These are phyloP conservation scores for Acacia crassicarpa DNA, from an alignment of 306 rosid genomes.

Conservation along the genomic window DNA sequence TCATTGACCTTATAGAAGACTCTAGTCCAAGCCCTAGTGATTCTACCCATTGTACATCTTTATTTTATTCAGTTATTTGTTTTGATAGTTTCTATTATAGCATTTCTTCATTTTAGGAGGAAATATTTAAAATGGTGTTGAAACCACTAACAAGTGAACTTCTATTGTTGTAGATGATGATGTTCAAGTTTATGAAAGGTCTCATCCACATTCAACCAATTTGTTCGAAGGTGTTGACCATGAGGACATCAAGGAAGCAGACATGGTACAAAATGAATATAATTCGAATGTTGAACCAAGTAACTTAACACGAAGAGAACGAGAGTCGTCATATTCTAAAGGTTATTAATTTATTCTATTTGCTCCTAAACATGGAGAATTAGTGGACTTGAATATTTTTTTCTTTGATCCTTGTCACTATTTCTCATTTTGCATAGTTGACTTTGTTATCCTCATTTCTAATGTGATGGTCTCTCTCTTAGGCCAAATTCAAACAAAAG, in stretches of 20 bases:
- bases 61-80: not conserved
- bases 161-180: not conserved
- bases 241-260: not conserved
- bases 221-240: not conserved
- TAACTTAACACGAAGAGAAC: not conserved
- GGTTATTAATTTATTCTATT: too few relatives aligned
- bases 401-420: too few relatives aligned
- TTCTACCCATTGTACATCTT: not conserved
- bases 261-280: too few relatives aligned
- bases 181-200: not conserved
- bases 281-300: not conserved
- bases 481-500: not conserved
- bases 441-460: too few relatives aligned
- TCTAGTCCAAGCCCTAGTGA: not conserved
- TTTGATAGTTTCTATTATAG: not conserved
- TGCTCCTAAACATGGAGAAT: not conserved
- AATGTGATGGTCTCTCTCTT: not conserved
- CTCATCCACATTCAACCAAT: not conserved
- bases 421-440: too few relatives aligned
- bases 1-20: not conserved
- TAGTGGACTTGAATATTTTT: not conserved
- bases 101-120: not conserved
- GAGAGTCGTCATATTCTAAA: not conserved
- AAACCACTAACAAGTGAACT: not conserved
- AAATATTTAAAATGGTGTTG: not conserved